A percentile compares a stretch with the other conserved stretches of the same genome.
These are phyloP conservation scores for Thielaviopsis punctulata DNA, from an alignment of 2,329 filamentous ascomycete species.

Conservation along the genomic window DNA sequence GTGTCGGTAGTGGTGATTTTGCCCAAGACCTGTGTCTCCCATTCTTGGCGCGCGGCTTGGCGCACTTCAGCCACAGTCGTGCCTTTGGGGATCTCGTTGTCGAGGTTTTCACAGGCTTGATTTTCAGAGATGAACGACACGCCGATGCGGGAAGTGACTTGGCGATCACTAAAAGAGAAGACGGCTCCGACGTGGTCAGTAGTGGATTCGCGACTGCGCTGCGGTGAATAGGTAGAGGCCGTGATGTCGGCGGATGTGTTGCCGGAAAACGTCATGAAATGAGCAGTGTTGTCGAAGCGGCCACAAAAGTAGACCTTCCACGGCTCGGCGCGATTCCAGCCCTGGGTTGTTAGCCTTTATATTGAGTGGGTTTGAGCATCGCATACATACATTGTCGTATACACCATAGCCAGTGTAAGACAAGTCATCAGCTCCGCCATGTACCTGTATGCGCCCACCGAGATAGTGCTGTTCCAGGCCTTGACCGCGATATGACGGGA, in stretches of 20 bases:
- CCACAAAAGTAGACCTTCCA: slow-evolving; percentile 51
- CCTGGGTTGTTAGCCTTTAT: slow-evolving; percentile 18
- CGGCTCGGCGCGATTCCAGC: slow-evolving; percentile 45
- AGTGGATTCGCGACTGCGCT: slow-evolving; percentile 18
- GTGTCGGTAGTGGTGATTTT: slow-evolving; percentile 45
- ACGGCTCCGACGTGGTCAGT: slow-evolving; percentile 26
- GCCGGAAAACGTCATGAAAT: slow-evolving; percentile 27
- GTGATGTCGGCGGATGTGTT: slow-evolving; percentile 20
- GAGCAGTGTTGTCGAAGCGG: slow-evolving; percentile 31
- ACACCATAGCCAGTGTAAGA: slow-evolving; percentile 40
- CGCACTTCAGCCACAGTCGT: slow-evolving; percentile 28
- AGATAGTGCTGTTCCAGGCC: slow-evolving; percentile 45
- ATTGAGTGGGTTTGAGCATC: neutral
- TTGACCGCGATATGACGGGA: slow-evolving; percentile 42
- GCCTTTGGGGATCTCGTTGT: slow-evolving; percentile 34
- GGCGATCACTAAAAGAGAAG: slow-evolving; percentile 32
- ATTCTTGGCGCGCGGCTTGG: slow-evolving; percentile 30
- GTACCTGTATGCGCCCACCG: slow-evolving; percentile 38
- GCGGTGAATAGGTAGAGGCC: slow-evolving; percentile 19
- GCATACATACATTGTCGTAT: slow-evolving; percentile 38
- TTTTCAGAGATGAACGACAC: slow-evolving; percentile 49
- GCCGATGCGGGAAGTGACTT: slow-evolving; percentile 41
- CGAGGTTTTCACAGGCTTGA: slow-evolving; percentile 41
- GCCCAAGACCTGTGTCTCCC: slow-evolving; percentile 44
- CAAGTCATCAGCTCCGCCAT: slow-evolving; percentile 20